These are phyloP conservation scores for Xylariaceae sp. DNA, from an alignment of 2,329 filamentous ascomycete genomes.

Conservation along the genomic window DNA sequence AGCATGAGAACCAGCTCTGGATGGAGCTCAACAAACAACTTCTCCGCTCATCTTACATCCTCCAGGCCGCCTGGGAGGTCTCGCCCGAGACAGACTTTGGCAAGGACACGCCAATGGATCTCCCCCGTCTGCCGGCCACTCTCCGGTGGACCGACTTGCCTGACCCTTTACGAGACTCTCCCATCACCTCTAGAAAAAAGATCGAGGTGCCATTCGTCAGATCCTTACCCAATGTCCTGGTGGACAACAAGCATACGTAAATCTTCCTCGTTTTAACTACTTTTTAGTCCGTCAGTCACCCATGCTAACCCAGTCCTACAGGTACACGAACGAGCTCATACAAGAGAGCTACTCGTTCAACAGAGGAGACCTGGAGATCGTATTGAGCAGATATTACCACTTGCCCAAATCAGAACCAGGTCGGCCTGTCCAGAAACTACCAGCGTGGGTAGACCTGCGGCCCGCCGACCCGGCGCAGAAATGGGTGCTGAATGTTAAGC, in stretches of 20 bases:
- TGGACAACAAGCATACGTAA: slow-evolving; percentile 61
- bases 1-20: slow-evolving; percentile 49
- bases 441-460: slow-evolving; percentile 54
- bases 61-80: slow-evolving; percentile 63
- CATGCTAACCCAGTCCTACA: slow-evolving; percentile 31
- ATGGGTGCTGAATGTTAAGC: slow-evolving; percentile 64
- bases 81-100: slow-evolving; percentile 56
- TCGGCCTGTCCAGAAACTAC: slow-evolving; percentile 46
- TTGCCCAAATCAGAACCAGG: slow-evolving; percentile 38
- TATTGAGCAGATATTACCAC: slow-evolving; percentile 56
- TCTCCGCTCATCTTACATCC: slow-evolving; percentile 61
- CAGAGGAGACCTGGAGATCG: slow-evolving; percentile 61
- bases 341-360: slow-evolving; percentile 63
- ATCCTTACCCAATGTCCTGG: slow-evolving; percentile 55
- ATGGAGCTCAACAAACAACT: slow-evolving; percentile 62
- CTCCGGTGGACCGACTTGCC: slow-evolving; percentile 67
- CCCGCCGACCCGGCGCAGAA: slow-evolving; percentile 57
- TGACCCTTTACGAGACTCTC: slow-evolving; percentile 58
- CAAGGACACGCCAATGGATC: slow-evolving; percentile 43
- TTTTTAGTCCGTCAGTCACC: background rate
- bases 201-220: slow-evolving; percentile 62
- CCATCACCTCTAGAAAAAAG: slow-evolving; percentile 61
- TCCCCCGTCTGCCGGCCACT: slow-evolving; percentile 54
- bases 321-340: slow-evolving; percentile 60
- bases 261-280: slow-evolving; percentile 17